Percentiles rank a stretch among this genome's conserved stretches.
Evolutionary conservation across 495 filamentous ascomycete species (phyloP).

Genomic region (Bryoglossum gracile): DNA sequence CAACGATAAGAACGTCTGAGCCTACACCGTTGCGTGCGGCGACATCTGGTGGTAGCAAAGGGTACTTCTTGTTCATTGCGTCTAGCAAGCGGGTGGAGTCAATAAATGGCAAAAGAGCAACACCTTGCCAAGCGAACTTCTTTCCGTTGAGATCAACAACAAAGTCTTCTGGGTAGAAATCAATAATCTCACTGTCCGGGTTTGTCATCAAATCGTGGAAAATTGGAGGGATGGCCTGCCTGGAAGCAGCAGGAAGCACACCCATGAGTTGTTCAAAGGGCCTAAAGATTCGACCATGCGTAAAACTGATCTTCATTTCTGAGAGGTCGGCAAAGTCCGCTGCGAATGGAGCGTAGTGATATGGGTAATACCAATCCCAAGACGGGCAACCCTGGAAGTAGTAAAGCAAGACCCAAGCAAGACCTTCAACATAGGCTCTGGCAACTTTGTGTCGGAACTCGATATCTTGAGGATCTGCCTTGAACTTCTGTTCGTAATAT

Average conservation of each 20-base stretch:
- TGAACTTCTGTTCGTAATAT: constrained; percentile 97
- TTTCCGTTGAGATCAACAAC: constrained; percentile 91
- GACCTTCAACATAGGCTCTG: constrained; percentile 87
- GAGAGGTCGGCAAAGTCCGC: constrained; percentile 84
- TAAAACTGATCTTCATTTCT: constrained; percentile 72
- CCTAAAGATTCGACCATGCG: constrained; percentile 77
- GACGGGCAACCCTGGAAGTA: constrained; percentile 98
- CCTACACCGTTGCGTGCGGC: constrained; percentile 71
- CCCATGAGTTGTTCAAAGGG: constrained; percentile 99
- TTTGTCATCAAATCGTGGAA: constrained; percentile 88
- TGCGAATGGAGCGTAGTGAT: constrained; percentile 97
- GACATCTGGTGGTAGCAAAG: constrained; percentile 71
- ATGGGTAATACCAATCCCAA: constrained; percentile 98
- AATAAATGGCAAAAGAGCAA: constrained; percentile 90
- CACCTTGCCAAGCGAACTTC: constrained; percentile 97
- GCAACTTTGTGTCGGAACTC: constrained; percentile 89
- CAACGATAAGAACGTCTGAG: constrained; percentile 74
- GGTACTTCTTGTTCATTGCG: constrained; percentile 79
- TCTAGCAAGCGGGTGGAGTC: constrained; percentile 79
- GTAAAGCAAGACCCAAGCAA: constrained; percentile 96
- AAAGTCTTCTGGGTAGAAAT: constrained; percentile 97
- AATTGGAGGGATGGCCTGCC: constrained; percentile 78
- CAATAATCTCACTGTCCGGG: constrained; percentile 80
- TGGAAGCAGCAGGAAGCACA: constrained; percentile 85
- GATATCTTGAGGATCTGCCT: constrained; percentile 70